Evolutionary conservation across 169 alveolate species (phyloP).

Genomic region (Cryptosporidium canis): DNA sequence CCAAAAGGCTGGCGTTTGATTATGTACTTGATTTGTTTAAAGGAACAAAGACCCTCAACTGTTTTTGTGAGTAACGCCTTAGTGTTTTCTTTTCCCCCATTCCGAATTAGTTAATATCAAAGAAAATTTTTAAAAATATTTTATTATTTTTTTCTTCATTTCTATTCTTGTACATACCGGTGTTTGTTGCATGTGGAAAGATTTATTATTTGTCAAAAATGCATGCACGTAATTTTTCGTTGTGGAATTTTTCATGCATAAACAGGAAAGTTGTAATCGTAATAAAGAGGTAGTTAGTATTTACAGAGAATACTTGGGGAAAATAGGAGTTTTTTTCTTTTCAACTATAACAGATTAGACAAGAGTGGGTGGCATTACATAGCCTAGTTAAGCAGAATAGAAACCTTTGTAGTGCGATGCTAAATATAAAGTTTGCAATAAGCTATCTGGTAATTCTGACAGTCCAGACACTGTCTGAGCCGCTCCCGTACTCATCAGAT

Average conservation of each 20-base stretch:
- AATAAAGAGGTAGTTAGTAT: neutral
- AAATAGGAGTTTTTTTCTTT: neutral
- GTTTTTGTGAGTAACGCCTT: neutral
- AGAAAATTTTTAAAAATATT: neutral
- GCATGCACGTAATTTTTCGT: neutral
- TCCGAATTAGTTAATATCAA: neutral
- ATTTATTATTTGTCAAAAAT: neutral
- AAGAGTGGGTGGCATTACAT: neutral
- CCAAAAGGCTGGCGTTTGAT: constrained; percentile 4
- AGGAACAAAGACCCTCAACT: no score
- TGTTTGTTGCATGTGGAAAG: neutral
- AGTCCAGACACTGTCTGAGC: neutral
- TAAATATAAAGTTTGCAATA: neutral
- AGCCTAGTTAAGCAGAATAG: neutral
- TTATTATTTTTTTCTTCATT: neutral
- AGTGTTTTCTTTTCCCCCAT: neutral
- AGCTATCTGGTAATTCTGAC: neutral
- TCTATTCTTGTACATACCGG: neutral
- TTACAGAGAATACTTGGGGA: neutral
- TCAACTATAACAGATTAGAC: neutral
- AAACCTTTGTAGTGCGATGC: neutral
- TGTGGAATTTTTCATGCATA: neutral
- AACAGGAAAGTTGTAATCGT: neutral
- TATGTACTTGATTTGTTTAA: no score
- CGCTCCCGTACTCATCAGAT: constrained; percentile 54